Evolutionary conservation across 129 eudicot genomes (phyloP), one percentile per base, ranked within the genome.

Genomic region (Mikania micrantha): DNA sequence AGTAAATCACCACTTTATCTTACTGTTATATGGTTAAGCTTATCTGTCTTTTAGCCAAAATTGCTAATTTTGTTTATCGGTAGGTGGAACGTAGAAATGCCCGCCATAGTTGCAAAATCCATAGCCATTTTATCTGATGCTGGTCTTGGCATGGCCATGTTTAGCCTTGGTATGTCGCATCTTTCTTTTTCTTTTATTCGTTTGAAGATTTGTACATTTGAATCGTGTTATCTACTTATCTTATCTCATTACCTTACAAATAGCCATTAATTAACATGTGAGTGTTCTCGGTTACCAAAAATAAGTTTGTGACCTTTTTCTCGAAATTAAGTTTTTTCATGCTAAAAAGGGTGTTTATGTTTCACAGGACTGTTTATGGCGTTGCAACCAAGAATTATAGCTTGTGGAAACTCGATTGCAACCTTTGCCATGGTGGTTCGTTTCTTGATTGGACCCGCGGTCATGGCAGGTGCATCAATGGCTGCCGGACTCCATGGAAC

Each of bases 71-170:
- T 5, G 24, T 79, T 56, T 57, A 1, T 13, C 13, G 48, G 56
- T 29, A 91, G 98, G 79, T 91, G 88, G 95, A 31, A 82, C 11
- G 80, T 88, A 39, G 60, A 53, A 63, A 92, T 92, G 98, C 98
- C 98, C 0, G 91, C 89, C 11, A 92, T 92, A 9, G 69, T 85
- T 16, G 95, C 89, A 3, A 74, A 81, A 48, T 88, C 95, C 1
- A 88, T 92, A 27, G 59, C 88, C 5, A 88, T 92, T 36, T 66
- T 92, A 27, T 88, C 96, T 1, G 81, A 92, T 84, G 91, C 98
- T 12, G 95, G 96, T 53, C 98, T 91, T 34, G 98, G 98, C 60
- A 88, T 92, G 98, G 98, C 96, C 42, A 91, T 88, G 96, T 91
- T 91, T 74, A 91, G 98, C 74, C 95, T 91, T 19, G 98, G 96